phyloP scores from a whole-genome alignment of 345 rosid genomes.

The Turnera subulata region DNA sequence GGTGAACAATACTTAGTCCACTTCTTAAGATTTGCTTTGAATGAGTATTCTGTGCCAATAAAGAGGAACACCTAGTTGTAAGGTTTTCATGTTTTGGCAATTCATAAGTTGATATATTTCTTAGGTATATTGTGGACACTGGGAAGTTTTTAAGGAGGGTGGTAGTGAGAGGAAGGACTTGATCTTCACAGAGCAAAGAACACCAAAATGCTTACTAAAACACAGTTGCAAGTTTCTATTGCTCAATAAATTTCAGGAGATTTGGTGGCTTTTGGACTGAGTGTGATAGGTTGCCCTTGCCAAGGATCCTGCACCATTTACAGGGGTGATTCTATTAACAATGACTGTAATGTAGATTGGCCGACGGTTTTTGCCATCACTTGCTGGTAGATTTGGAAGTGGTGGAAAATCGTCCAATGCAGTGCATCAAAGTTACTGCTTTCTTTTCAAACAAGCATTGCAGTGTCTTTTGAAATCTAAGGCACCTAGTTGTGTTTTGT shows the following conservation, averaged over 20 bases:
- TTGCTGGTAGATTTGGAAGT: no score
- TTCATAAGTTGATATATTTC: background rate
- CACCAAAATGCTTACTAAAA: conserved; percentile 40
- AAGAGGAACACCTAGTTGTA: background rate
- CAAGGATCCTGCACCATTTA: conserved; percentile 79
- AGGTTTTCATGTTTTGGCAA: background rate
- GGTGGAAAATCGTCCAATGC: no score
- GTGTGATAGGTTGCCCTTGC: conserved; percentile 62
- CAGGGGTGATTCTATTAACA: conserved; percentile 50
- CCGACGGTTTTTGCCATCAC: no score
- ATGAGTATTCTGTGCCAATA: no score
- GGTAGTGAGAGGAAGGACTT: conserved; percentile 37
- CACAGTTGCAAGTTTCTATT: conserved; percentile 57
- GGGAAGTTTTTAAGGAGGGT: conserved; percentile 61
- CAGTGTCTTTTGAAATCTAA: no score
- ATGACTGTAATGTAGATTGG: no score
- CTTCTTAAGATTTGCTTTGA: no score
- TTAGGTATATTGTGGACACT: conserved; percentile 48
- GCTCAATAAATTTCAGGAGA: conserved; percentile 30
- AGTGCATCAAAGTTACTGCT: no score
- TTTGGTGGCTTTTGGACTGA: conserved; percentile 32
- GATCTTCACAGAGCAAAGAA: conserved; percentile 51
- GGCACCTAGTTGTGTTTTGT: no score
- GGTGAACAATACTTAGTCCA: no score
- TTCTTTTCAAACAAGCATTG: no score